These are phyloP conservation scores for Pythium aquatile DNA, from an alignment of 352 stramenopile species.

Conservation along the genomic window DNA sequence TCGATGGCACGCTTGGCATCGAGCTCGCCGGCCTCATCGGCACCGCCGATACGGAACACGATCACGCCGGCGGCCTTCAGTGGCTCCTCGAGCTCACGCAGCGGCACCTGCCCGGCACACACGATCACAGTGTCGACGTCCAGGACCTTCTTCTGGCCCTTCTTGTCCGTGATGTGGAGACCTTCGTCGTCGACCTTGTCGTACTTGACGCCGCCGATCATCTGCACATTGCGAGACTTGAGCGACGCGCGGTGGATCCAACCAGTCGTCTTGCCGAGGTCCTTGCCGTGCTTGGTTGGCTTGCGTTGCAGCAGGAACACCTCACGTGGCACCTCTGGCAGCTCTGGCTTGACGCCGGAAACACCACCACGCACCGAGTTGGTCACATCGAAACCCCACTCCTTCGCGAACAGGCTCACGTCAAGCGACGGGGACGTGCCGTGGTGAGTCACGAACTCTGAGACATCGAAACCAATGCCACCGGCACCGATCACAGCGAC, in stretches of 20 bases:
- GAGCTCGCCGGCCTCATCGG: slow-evolving; percentile 93
- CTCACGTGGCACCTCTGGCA: slow-evolving; percentile 59
- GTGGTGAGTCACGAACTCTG: slow-evolving; percentile 92
- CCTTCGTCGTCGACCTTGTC: slow-evolving; percentile 94
- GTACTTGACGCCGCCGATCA: slow-evolving; percentile 93
- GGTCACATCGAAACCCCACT: slow-evolving; percentile 93
- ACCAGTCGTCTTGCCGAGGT: slow-evolving; percentile 94
- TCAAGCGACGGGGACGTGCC: slow-evolving; percentile 65
- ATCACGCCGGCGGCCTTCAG: slow-evolving; percentile 67
- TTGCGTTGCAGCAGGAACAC: slow-evolving; percentile 96
- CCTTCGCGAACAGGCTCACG: slow-evolving; percentile 86
- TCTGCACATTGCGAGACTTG: slow-evolving; percentile 90
- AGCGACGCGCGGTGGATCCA: slow-evolving; percentile 96
- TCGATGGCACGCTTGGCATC: slow-evolving; percentile 98
- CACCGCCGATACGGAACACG: slow-evolving; percentile 95
- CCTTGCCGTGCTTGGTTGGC: slow-evolving; percentile 89
- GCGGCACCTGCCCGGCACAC: slow-evolving; percentile 93
- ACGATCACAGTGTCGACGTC: slow-evolving; percentile 96
- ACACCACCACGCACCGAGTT: slow-evolving; percentile 86
- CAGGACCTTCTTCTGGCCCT: slow-evolving; percentile 80
- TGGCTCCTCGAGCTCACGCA: slow-evolving; percentile 86
- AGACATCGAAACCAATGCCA: slow-evolving; percentile 98
- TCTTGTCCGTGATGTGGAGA: slow-evolving; percentile 92
- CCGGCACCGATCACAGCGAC: slow-evolving; percentile 96
- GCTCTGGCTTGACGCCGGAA: slow-evolving; percentile 41